These are phyloP conservation scores for Termitomyces sp. DNA, from an alignment of 1,284 basidiomycete species.

Conservation along the genomic window DNA sequence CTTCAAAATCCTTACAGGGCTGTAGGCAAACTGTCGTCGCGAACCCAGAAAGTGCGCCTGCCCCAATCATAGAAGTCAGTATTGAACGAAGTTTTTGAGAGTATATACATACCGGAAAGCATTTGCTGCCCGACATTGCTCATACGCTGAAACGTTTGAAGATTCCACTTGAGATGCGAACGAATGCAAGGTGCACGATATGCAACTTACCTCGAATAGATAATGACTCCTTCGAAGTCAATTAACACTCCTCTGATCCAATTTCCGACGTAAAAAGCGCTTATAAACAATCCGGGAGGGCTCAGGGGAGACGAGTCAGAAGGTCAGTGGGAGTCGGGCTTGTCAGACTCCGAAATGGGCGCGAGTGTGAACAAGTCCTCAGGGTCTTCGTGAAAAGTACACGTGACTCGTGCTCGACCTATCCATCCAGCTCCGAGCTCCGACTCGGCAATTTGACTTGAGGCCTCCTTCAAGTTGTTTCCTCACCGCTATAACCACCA, in stretches of 20 bases:
- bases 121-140: slow-evolving; percentile 70
- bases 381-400: not conserved
- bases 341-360: not conserved
- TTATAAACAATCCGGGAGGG: not conserved
- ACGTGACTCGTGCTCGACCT: not conserved
- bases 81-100: not conserved
- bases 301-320: not conserved
- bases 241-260: not conserved
- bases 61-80: not conserved
- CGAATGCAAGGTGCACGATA: not conserved
- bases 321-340: too few relatives aligned
- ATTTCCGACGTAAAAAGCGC: not conserved
- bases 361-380: not conserved
- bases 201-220: not conserved
- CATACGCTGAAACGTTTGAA: slow-evolving; percentile 32
- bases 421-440: not conserved
- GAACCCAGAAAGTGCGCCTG: slow-evolving; percentile 73
- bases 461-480: too few relatives aligned
- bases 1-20: slow-evolving; percentile 48
- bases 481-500: too few relatives aligned
- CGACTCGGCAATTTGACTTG: not conserved
- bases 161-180: not conserved
- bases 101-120: slow-evolving; percentile 50
- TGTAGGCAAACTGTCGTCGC: slow-evolving; percentile 72
- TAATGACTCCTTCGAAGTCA: not conserved